Conservation (phyloP, 2,329 filamentous ascomycete genomes). For the Penicillium polonicum region DNA sequence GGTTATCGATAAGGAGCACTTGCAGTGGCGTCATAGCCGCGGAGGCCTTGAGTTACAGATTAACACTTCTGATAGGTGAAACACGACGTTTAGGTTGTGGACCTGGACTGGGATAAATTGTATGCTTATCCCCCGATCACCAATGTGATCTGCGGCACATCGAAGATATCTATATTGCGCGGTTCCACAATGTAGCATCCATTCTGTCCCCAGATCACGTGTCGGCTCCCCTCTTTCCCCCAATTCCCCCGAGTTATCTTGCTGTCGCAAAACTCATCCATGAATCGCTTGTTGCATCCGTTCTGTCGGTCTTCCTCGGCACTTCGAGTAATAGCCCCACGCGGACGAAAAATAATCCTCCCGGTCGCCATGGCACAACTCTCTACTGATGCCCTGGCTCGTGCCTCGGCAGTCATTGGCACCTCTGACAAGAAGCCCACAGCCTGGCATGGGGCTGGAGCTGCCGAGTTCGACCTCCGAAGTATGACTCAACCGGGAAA, state of each 20-base stretch:
- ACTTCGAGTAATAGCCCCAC: background rate
- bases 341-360: conserved; percentile 6
- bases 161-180: background rate
- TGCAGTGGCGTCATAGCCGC: background rate
- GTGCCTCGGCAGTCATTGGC: conserved; percentile 1
- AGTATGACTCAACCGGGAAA: conserved; percentile 35
- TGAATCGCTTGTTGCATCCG: conserved; percentile 16
- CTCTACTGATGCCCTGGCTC: conserved; percentile 16
- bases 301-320: conserved; percentile 13
- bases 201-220: conserved; percentile 4
- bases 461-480: conserved; percentile 58
- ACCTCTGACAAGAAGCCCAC: conserved; percentile 18
- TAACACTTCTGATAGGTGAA: background rate
- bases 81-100: background rate
- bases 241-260: background rate
- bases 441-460: conserved; percentile 47
- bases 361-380: conserved; percentile 22
- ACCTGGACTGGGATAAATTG: background rate
- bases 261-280: conserved; percentile 4
- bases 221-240: conserved; percentile 10
- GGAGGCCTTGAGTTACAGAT: background rate
- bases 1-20: conserved; percentile 22
- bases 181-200: background rate
- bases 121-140: background rate
- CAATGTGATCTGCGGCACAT: background rate